phyloP scores from a whole-genome alignment of 305 asterid species.

The Fraxinus greggii region DNA sequence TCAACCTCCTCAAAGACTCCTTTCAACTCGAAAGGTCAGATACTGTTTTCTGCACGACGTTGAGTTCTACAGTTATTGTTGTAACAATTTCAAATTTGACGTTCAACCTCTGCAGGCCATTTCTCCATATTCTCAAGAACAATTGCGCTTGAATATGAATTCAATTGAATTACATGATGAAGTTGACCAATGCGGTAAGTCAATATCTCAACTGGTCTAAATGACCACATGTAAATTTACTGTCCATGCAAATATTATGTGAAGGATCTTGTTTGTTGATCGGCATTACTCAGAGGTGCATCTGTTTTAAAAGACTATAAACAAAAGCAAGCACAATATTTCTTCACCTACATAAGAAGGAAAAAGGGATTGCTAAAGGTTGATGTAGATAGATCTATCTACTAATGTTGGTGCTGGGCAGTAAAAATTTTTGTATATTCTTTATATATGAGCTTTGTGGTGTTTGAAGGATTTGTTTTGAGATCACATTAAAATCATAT shows the following conservation, averaged over 20 bases:
- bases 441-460: background rate
- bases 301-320: background rate
- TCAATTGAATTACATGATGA: conserved; percentile 40
- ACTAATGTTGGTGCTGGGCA: conserved; percentile 8
- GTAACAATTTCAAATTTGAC: conserved; percentile 11
- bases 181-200: conserved; percentile 50
- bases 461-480: conserved; percentile 3
- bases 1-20: conserved; percentile 67
- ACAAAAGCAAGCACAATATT: background rate
- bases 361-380: background rate
- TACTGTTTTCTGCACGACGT: conserved; percentile 20
- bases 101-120: conserved; percentile 50
- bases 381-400: background rate
- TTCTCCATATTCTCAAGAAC: conserved; percentile 73
- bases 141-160: conserved; percentile 48
- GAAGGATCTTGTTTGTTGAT: background rate
- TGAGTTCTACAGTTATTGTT: conserved; percentile 16
- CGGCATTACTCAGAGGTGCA: background rate
- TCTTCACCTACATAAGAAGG: background rate
- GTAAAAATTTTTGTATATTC: background rate
- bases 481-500: conserved; percentile 6
- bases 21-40: conserved; percentile 66
- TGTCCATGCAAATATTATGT: background rate
- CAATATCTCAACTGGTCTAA: conserved; percentile 17
- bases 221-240: background rate